Evolutionary conservation across 208 protist species (phyloP).

Genomic region (Leishmania arabica): DNA sequence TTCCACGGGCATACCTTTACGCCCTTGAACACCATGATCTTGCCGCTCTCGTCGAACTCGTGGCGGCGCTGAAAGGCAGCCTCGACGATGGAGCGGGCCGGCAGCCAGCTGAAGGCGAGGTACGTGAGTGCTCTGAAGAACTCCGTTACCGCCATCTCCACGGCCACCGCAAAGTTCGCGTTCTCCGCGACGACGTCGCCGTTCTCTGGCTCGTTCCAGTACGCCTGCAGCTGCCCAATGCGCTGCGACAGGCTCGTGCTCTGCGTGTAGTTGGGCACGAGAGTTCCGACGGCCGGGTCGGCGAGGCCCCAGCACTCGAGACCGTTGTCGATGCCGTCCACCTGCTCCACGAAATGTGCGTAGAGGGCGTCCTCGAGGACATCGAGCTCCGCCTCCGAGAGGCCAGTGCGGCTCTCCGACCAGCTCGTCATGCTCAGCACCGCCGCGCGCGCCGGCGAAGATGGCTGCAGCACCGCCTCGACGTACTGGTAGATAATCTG

Average conservation of each 20-base stretch:
- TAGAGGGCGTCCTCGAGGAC: slow-evolving; percentile 88
- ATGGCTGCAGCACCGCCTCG: slow-evolving; percentile 38
- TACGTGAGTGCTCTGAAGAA: slow-evolving; percentile 89
- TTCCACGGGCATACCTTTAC: slow-evolving; percentile 91
- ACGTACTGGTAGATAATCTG: slow-evolving; percentile 87
- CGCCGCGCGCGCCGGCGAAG: slow-evolving; percentile 31
- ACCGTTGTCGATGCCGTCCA: slow-evolving; percentile 96
- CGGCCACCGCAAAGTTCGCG: slow-evolving; percentile 81
- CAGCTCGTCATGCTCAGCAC: slow-evolving; percentile 53
- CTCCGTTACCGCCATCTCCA: slow-evolving; percentile 82
- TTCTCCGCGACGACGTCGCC: slow-evolving; percentile 48
- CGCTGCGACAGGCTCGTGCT: slow-evolving; percentile 77
- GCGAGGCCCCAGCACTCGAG: slow-evolving; percentile 72
- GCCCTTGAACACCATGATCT: slow-evolving; percentile 81
- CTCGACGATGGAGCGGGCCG: slow-evolving; percentile 86
- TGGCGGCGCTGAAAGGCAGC: slow-evolving; percentile 58
- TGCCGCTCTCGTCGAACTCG: slow-evolving; percentile 62
- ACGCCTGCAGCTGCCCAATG: slow-evolving; percentile 82
- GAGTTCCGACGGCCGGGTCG: slow-evolving; percentile 25
- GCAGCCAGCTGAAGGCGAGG: slow-evolving; percentile 91
- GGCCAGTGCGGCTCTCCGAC: slow-evolving; percentile 21
- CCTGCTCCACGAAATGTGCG: slow-evolving; percentile 89
- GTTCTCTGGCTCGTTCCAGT: slow-evolving; percentile 89
- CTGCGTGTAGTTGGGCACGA: slow-evolving; percentile 79
- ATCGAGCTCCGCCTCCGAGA: slow-evolving; percentile 59